Evolutionary conservation across 2,329 filamentous ascomycete genomes (phyloP), one percentile per base, ranked within the genome.

Genomic region (Rhynchosporium secalis): DNA sequence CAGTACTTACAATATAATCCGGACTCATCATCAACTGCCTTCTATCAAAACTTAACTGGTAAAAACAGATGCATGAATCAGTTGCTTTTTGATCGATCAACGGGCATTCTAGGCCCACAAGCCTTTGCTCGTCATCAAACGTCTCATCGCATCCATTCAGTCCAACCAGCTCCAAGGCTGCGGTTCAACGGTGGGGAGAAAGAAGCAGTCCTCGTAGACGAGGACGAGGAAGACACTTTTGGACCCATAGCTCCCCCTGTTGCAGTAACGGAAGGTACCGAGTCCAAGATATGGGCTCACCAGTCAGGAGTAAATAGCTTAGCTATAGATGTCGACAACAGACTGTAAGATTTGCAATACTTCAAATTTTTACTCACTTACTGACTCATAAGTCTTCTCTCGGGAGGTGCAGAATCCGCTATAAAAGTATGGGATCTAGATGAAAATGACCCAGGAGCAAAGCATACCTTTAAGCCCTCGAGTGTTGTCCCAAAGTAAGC

Each of bases 401-500:
- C 93, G 0, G 94, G 91, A 3, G 92, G 93, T 36, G 88, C 91
- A 4, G 92, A 96, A 72, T 91, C 90, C 9, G 90, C 89, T 0
- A 86, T 97, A 71, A 90, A 87, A 68, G 78, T 97, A 51, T 97
- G 93, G 93, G 88, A 97, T 76, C 83, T 97, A 6, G 90, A 96
- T 71, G 78, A 82, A 56, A 78, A 80, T 64, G 75, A 78, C 65
- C 74, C 62, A 15, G 60, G 60, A 7, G 51, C 62, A 65, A 64
- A 75, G 74, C 81, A 80, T 71, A 81, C 74, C 20, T 87, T 83
- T 70, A 80, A 77, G 6, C 84, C 90, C 2, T 74, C 82, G 26
- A 81, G 79, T 56, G 78, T 78, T 29, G 78, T 86, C 55, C 71
- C 77, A 13, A 79, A 81, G 55, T 80, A 56, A 51, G 62, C 31